Conservation (phyloP, 169 alveolate genomes). For the Cryptosporidium bovis region DNA sequence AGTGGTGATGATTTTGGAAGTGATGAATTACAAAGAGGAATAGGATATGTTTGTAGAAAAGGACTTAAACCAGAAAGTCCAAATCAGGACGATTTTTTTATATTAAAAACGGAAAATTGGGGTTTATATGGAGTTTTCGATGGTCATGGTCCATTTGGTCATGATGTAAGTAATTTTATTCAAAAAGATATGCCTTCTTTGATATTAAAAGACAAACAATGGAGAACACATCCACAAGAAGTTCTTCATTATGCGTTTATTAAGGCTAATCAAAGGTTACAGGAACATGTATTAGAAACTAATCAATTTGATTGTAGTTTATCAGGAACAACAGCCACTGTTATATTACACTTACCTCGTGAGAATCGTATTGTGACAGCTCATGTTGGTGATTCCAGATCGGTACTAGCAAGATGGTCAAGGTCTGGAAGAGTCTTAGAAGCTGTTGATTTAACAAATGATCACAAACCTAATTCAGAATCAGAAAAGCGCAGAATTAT, state of each 20-base stretch:
- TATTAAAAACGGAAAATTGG: conserved; percentile 78
- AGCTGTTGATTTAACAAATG: conserved; percentile 83
- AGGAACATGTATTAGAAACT: conserved; percentile 77
- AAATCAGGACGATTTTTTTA: conserved; percentile 88
- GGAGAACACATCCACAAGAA: conserved; percentile 77
- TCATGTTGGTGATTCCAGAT: conserved; percentile 89
- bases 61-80: conserved; percentile 91
- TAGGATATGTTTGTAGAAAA: conserved; percentile 86
- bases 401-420: conserved; percentile 83
- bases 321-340: conserved; percentile 85
- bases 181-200: conserved; percentile 82
- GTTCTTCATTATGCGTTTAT: conserved; percentile 80
- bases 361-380: conserved; percentile 81
- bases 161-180: conserved; percentile 85
- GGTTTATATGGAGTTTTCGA: conserved; percentile 89
- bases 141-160: conserved; percentile 92
- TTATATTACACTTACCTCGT: conserved; percentile 75
- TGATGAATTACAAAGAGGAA: conserved; percentile 75
- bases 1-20: conserved; percentile 60
- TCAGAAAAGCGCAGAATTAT: conserved; percentile 86
- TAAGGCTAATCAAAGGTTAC: conserved; percentile 77
- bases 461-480: conserved; percentile 86
- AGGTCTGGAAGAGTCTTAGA: conserved; percentile 76
- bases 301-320: conserved; percentile 82
- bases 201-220: conserved; percentile 66